A percentile compares a stretch with the other conserved stretches of the same genome.
Evolutionary conservation across 257 asterid genomes (phyloP).

Genomic region (Dorcoceras hygrometricum): DNA sequence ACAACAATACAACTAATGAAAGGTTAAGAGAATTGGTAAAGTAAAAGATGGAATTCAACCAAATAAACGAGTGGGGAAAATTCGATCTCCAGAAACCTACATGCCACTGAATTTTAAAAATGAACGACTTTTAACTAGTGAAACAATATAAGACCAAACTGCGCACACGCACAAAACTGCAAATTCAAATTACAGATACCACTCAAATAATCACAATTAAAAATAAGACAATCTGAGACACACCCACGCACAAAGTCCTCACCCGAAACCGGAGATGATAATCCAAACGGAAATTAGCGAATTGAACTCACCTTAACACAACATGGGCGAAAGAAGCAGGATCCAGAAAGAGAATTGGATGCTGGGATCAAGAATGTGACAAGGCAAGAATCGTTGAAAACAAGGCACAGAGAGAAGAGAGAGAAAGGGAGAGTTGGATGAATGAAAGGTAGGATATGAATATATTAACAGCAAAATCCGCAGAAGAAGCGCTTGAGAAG

Average conservation of each 20-base stretch:
- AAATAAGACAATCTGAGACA: conserved; percentile 14
- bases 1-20: neutral
- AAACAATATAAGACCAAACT: neutral
- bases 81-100: conserved; percentile 10
- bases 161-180: neutral
- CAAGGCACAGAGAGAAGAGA: conserved; percentile 37
- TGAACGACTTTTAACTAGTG: conserved; percentile 4
- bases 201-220: neutral
- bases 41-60: neutral
- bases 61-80: conserved; percentile 9
- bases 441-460: conserved; percentile 21
- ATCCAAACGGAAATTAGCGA: conserved; percentile 21
- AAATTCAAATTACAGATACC: conserved; percentile 23
- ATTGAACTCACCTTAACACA: conserved; percentile 35
- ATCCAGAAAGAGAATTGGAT: conserved; percentile 38
- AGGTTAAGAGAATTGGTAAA: neutral
- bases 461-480: conserved; percentile 50
- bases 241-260: conserved; percentile 1
- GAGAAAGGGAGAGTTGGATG: conserved; percentile 24
- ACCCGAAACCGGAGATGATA: neutral
- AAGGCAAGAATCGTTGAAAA: conserved; percentile 42
- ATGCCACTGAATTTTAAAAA: neutral
- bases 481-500: conserved; percentile 66
- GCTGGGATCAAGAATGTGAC: conserved; percentile 41
- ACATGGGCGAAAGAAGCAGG: conserved; percentile 29